phyloP scores from a whole-genome alignment of 331 rosid genomes.

The Acacia pycnantha region DNA sequence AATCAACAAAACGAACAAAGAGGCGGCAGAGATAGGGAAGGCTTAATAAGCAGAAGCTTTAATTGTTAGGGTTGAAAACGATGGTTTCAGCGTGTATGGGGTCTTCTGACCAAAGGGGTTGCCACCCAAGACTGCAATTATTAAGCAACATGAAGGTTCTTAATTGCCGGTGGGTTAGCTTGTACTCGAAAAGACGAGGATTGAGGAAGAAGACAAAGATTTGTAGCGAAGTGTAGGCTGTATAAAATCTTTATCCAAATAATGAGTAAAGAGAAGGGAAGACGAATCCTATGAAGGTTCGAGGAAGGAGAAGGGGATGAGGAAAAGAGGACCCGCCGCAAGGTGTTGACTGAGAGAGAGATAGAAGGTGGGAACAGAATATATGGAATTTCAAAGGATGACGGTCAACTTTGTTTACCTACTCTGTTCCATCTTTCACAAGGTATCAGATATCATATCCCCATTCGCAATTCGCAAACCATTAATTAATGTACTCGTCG shows the following conservation, averaged over 20 bases:
- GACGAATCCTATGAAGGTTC: conserved; percentile 31
- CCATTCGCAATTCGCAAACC: neutral
- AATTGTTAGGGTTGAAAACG: neutral
- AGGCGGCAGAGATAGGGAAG: neutral
- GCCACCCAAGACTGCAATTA: neutral
- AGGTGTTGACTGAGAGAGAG: neutral
- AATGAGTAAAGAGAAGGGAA: neutral
- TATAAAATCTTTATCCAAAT: neutral
- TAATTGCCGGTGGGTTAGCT: neutral
- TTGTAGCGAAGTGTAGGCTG: conserved; percentile 1
- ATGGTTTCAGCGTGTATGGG: neutral
- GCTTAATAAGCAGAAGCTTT: neutral
- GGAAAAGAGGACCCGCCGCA: neutral
- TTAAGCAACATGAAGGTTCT: neutral
- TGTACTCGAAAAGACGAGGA: neutral
- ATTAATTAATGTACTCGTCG: neutral
- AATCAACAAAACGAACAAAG: neutral
- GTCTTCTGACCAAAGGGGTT: neutral
- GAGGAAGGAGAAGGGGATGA: conserved; percentile 20
- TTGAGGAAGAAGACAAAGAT: conserved; percentile 3
- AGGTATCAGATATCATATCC: neutral
- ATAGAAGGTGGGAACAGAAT: neutral
- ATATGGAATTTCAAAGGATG: neutral
- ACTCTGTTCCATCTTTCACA: neutral
- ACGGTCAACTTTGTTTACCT: neutral